Percentiles rank a stretch among this genome's conserved stretches.
Evolutionary conservation across 2,329 filamentous ascomycete species (phyloP).

Genomic region (Cercospora sp.): DNA sequence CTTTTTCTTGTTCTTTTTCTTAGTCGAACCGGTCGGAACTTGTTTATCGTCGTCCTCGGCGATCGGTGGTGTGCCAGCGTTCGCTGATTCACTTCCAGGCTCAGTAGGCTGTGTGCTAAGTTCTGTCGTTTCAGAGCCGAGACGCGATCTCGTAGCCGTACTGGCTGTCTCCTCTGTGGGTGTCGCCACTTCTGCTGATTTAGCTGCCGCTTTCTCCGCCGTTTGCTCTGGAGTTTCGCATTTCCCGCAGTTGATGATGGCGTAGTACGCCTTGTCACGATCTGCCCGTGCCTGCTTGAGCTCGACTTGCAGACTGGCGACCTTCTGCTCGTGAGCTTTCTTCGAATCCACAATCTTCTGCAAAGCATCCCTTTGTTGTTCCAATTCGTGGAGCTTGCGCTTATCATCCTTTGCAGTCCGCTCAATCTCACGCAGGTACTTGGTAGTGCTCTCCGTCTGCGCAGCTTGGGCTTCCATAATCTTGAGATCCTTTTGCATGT

Average conservation of each 20-base stretch:
- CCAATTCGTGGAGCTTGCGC: conserved; percentile 19
- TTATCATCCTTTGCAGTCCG: conserved; percentile 23
- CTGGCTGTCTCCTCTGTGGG: conserved; percentile 24
- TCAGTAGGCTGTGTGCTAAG: conserved; percentile 33
- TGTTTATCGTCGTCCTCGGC: conserved; percentile 28
- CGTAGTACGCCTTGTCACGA: conserved; percentile 39
- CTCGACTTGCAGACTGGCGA: conserved; percentile 34
- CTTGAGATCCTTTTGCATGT: conserved; percentile 34
- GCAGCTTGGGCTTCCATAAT: conserved; percentile 35
- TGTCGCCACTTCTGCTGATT: conserved; percentile 19
- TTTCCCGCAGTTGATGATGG: conserved; percentile 40
- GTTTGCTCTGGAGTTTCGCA: conserved; percentile 29
- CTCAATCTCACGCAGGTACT: conserved; percentile 31
- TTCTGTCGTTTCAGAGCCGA: conserved; percentile 32
- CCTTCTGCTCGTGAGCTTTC: conserved; percentile 34
- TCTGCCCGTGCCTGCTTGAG: conserved; percentile 37
- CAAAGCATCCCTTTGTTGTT: conserved; percentile 35
- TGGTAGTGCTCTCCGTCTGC: conserved; percentile 25
- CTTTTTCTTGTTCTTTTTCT: conserved; percentile 32
- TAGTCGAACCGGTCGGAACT: conserved; percentile 28
- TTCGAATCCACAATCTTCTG: conserved; percentile 30
- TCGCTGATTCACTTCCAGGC: conserved; percentile 27
- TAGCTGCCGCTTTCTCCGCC: neutral
- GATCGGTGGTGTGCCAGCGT: conserved; percentile 25
- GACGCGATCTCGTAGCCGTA: conserved; percentile 24